These are phyloP conservation scores for Ustilago hordei DNA, from an alignment of 1,284 basidiomycete species.

Conservation along the genomic window DNA sequence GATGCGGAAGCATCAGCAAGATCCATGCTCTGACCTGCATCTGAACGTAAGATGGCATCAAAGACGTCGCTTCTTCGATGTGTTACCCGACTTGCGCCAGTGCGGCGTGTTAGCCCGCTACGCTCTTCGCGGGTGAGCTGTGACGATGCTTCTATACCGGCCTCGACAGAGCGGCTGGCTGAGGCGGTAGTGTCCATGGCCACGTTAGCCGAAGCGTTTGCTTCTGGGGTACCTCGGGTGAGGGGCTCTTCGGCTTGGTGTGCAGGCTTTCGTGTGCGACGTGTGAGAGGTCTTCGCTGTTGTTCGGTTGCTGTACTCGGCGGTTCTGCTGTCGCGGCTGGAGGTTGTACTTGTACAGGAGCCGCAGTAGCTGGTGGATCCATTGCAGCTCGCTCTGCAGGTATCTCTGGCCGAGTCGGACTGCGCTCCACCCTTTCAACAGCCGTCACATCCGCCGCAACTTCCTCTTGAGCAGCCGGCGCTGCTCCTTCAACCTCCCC, in stretches of 20 bases:
- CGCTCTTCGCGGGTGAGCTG: conserved; percentile 24
- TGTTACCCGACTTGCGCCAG: conserved; percentile 31
- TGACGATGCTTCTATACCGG: conserved; percentile 7
- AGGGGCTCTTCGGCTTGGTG: not conserved
- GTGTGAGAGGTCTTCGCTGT: conserved; percentile 37
- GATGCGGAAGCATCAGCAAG: not conserved
- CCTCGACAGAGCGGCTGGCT: not conserved
- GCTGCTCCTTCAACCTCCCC: not conserved
- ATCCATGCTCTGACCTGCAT: not conserved
- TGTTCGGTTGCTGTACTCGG: conserved; percentile 11
- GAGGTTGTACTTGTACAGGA: not conserved
- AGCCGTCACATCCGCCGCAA: conserved; percentile 7
- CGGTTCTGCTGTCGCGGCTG: not conserved
- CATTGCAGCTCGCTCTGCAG: not conserved
- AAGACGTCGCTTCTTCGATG: conserved; percentile 48
- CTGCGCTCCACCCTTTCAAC: conserved; percentile 4
- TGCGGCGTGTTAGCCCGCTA: conserved; percentile 39
- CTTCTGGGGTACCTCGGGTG: not conserved
- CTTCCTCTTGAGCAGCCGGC: not conserved
- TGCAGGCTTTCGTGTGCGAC: conserved; percentile 37
- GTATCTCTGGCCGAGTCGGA: not conserved
- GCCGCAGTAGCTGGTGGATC: not conserved
- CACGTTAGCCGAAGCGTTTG: not conserved
- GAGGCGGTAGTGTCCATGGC: not conserved
- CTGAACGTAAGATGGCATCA: conserved; percentile 30